Percentiles rank a stretch among this genome's conserved stretches.
Evolutionary conservation across 1,139 yeast genomes (phyloP).

Genomic region (Groenewaldozyma sp.): DNA sequence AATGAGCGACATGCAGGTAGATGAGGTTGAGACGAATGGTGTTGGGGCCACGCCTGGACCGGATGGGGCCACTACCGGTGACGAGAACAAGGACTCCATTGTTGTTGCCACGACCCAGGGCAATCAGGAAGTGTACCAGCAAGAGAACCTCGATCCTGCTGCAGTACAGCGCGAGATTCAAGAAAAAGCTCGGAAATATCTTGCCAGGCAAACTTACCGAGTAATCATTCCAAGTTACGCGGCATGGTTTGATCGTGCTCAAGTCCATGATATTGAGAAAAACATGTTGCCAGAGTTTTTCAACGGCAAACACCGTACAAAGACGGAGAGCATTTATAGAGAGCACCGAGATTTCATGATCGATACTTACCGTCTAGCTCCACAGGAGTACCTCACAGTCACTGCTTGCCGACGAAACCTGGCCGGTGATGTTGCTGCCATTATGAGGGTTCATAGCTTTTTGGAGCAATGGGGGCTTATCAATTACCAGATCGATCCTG

Average conservation of each 20-base stretch:
- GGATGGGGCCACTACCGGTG: not conserved
- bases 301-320: constrained; percentile 61
- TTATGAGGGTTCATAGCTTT: constrained; percentile 83
- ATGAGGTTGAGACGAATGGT: not conserved
- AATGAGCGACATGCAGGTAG: constrained; percentile 6
- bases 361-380: constrained; percentile 84
- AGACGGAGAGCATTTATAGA: constrained; percentile 79
- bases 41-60: not conserved
- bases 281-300: constrained; percentile 90
- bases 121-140: constrained; percentile 2
- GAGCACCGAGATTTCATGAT: constrained; percentile 92
- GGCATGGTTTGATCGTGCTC: constrained; percentile 75
- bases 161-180: constrained; percentile 2
- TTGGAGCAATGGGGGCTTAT: constrained; percentile 94
- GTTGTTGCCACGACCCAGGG: constrained; percentile 2
- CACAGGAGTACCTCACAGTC: constrained; percentile 83
- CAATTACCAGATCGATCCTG: constrained; percentile 83
- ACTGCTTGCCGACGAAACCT: constrained; percentile 92
- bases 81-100: not conserved
- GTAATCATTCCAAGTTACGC: constrained; percentile 92
- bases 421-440: constrained; percentile 93
- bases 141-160: constrained; percentile 6
- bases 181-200: constrained; percentile 5
- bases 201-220: constrained; percentile 58
- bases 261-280: constrained; percentile 53